A percentile compares a stretch with the other conserved stretches of the same genome.
These are phyloP conservation scores for Pharus latifolius DNA, from an alignment of 176 grass and related monocot species.

Conservation along the genomic window DNA sequence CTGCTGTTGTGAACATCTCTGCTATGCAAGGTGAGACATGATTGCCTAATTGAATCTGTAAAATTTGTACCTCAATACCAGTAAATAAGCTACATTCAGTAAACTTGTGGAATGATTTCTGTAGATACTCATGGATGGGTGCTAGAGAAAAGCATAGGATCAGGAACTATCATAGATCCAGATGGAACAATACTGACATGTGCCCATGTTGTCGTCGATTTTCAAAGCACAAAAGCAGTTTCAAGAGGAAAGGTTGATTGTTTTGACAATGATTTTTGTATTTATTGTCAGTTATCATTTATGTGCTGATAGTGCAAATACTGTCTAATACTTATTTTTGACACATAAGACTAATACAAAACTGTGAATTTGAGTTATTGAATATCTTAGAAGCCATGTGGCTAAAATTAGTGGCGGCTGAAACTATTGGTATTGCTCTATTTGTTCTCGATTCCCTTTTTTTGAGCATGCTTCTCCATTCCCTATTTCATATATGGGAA, in stretches of 20 bases:
- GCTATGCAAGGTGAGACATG: constrained; percentile 27
- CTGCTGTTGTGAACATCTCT: constrained; percentile 80
- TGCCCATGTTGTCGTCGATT: constrained; percentile 68
- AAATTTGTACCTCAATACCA: not conserved
- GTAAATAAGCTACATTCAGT: not conserved
- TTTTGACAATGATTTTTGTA: constrained; percentile 6
- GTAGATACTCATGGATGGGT: constrained; percentile 43
- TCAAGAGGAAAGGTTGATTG: constrained; percentile 37
- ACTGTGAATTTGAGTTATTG: not conserved
- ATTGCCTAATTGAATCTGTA: not conserved
- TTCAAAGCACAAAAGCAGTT: constrained; percentile 25
- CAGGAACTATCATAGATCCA: constrained; percentile 84
- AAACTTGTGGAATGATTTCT: constrained; percentile 8
- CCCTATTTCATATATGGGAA: too few species aligned
- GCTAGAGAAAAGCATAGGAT: constrained; percentile 41
- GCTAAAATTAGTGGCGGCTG: not conserved
- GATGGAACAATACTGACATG: constrained; percentile 86
- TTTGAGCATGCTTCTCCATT: too few species aligned
- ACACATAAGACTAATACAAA: not conserved
- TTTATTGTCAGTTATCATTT: not conserved
- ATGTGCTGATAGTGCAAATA: not conserved
- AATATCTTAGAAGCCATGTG: not conserved
- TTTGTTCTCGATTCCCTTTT: not conserved
- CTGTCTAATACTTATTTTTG: not conserved
- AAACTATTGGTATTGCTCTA: not conserved